Percentiles rank a stretch among this genome's conserved stretches.
These are phyloP conservation scores for Leishmania mexicana DNA, from an alignment of 208 protist genomes.

Conservation along the genomic window DNA sequence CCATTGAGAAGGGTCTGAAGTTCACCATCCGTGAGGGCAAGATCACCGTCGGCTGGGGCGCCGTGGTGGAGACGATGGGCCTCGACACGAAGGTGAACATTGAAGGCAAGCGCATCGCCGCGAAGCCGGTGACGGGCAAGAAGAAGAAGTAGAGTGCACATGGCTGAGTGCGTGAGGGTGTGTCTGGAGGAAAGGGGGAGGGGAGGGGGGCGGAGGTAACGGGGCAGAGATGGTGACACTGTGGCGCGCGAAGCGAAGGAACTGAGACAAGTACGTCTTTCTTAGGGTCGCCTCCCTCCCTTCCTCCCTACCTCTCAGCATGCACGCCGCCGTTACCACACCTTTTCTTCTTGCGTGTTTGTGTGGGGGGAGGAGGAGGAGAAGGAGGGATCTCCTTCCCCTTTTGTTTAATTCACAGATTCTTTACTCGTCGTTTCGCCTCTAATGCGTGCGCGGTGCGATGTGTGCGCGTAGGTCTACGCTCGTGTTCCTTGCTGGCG, in stretches of 20 bases:
- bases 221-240: background rate
- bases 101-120: constrained; percentile 61
- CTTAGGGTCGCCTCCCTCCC: background rate
- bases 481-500: background rate
- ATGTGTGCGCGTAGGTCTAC: background rate
- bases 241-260: background rate
- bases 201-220: background rate
- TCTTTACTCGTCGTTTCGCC: background rate
- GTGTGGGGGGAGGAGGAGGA: background rate
- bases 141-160: constrained; percentile 56
- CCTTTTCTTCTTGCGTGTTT: constrained; percentile 4
- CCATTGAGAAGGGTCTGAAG: constrained; percentile 95
- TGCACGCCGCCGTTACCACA: background rate
- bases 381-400: background rate
- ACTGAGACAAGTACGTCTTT: background rate
- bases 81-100: constrained; percentile 90
- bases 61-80: constrained; percentile 94
- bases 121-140: constrained; percentile 39
- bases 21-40: constrained; percentile 99
- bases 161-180: background rate
- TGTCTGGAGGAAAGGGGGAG: background rate
- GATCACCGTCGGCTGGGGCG: constrained; percentile 98
- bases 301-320: background rate
- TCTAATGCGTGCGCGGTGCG: background rate
- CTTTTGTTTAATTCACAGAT: constrained; percentile 17